Evolutionary conservation across 2,329 filamentous ascomycete genomes (phyloP).

Genomic region (Aaosphaeria arxii): DNA sequence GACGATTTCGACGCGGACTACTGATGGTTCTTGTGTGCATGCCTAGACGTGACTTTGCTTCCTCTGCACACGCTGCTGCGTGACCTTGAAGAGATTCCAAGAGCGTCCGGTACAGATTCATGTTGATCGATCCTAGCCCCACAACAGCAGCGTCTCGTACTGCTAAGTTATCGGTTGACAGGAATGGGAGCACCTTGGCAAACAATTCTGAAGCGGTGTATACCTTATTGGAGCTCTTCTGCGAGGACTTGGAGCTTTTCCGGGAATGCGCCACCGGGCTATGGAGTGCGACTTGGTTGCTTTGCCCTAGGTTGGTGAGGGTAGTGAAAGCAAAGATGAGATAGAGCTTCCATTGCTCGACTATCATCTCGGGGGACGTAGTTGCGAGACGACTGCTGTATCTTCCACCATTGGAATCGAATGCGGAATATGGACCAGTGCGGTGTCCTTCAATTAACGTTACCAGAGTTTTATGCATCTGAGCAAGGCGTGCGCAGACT

Average conservation of each 20-base stretch:
- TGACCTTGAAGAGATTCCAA: constrained; percentile 87
- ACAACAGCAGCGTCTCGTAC: constrained; percentile 88
- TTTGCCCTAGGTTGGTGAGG: constrained; percentile 70
- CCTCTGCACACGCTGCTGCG: constrained; percentile 81
- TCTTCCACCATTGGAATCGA: constrained; percentile 60
- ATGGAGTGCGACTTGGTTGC: constrained; percentile 55
- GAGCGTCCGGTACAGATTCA: constrained; percentile 86
- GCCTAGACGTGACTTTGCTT: constrained; percentile 75
- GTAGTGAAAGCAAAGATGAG: constrained; percentile 97
- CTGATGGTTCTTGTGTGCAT: constrained; percentile 80
- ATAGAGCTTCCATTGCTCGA: constrained; percentile 98
- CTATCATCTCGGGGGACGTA: constrained; percentile 77
- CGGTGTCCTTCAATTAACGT: constrained; percentile 68
- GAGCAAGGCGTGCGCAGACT: constrained; percentile 85
- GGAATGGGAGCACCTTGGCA: constrained; percentile 82
- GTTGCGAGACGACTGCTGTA: constrained; percentile 57
- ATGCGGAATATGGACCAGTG: constrained; percentile 51
- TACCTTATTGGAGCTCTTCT: constrained; percentile 71
- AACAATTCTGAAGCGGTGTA: constrained; percentile 87
- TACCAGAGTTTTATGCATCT: constrained; percentile 86
- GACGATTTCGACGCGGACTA: constrained; percentile 74
- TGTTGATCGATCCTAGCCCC: constrained; percentile 91
- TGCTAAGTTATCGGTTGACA: constrained; percentile 74
- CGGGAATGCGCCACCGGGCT: constrained; percentile 66
- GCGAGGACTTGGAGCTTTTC: constrained; percentile 72